A percentile compares a stretch with the other conserved stretches of the same genome.
phyloP scores from a whole-genome alignment of 805 yeast genomes.

The Grigorovia transvaalensis region DNA sequence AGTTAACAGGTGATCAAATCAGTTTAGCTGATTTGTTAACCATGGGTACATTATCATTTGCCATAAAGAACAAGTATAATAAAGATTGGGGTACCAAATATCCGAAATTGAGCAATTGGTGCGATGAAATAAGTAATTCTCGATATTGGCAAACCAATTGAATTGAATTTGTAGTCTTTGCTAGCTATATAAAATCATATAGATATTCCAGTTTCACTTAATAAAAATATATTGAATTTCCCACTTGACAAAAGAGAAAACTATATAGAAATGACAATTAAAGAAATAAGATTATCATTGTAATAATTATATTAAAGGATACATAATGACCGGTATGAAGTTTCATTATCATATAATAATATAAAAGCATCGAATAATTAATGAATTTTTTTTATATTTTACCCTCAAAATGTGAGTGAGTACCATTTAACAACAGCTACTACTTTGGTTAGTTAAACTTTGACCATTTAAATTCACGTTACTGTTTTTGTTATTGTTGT shows the following conservation, averaged over 20 bases:
- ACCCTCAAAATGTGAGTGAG: neutral
- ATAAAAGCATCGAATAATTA: neutral
- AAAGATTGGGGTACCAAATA: conserved; percentile 46
- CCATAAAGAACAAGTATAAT: conserved; percentile 45
- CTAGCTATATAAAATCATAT: too few relatives aligned
- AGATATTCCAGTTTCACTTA: neutral
- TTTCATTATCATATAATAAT: neutral
- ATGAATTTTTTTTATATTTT: too few relatives aligned
- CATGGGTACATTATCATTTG: conserved; percentile 7
- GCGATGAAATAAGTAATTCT: neutral
- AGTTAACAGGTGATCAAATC: conserved; percentile 51
- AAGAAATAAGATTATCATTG: too few relatives aligned
- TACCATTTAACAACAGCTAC: conserved; percentile 40
- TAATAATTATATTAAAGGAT: too few relatives aligned
- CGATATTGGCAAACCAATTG: neutral
- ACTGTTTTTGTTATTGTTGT: conserved; percentile 39
- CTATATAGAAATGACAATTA: too few relatives aligned
- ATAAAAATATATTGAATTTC: too few relatives aligned
- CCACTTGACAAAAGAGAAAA: too few relatives aligned
- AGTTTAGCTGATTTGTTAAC: conserved; percentile 25
- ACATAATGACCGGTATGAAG: neutral
- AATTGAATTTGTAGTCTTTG: too few relatives aligned
- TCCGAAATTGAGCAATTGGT: conserved; percentile 38
- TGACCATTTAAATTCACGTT: conserved; percentile 69
- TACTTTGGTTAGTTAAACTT: conserved; percentile 35